Evolutionary conservation across 192 early-diverging fungal species (phyloP), one percentile per base, ranked within the genome.

Genomic region (Coemansia sp.): DNA sequence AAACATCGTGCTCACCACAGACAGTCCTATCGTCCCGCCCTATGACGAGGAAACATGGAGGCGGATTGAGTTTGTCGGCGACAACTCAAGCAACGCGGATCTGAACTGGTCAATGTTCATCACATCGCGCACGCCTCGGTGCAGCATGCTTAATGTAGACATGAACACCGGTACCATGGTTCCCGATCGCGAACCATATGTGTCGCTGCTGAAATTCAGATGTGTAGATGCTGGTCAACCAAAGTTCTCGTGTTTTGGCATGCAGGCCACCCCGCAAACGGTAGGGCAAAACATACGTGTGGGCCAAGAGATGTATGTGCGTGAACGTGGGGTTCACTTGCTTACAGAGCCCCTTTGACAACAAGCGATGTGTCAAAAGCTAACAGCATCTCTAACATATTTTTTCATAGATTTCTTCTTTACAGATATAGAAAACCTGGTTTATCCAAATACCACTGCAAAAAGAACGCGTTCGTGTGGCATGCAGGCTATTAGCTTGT

Each of bases 1-100:
- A 48, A 95, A 95, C 77, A 85, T 95, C 36, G 77, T 91, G 15
- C 62, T 92, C 58, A 55, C 73, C 12, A 76, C 78, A 4, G 67
- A 64, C 9, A 57, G 68, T 41, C 41, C 63, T 15, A 57, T 39
- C 13, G 16, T n/a, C 26, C n/a, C 0, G n/a, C 78, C 93, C 8
- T 93, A 80, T 64, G 85, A 86, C 67, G 93, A 95, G 67, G 93
- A 95, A 45, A 76, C 73, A 39, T 92, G 89, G 86, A 84, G 82
- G 68, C 61, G 72, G 3, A 71, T 93, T 22, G 74, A 80, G 41
- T 78, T 92, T 45, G 37, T 42, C 4, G 65, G 40, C 1, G 46
- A 26, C 12, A 15, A 12, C 43, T 4, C 43, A 45, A 12, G 16
- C 48, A 37, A 26, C 55, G 55, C 12, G 8, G 46, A 57, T 4